These are phyloP conservation scores for Camelina laxa DNA, from an alignment of 345 rosid genomes.

Conservation along the genomic window DNA sequence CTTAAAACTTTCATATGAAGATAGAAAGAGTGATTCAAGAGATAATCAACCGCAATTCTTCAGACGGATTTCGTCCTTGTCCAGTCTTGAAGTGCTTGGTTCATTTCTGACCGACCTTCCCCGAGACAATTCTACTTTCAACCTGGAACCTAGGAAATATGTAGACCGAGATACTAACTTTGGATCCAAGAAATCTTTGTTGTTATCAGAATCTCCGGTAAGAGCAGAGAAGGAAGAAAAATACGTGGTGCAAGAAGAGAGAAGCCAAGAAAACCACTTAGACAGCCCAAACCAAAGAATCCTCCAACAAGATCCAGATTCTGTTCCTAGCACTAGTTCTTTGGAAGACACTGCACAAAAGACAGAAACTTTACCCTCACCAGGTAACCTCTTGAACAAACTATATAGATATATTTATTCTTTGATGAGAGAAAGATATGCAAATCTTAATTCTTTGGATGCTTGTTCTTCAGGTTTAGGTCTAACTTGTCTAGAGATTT, in stretches of 20 bases:
- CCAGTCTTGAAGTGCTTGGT: slow-evolving; percentile 70
- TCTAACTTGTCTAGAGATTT: background rate
- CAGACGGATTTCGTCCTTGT: slow-evolving; percentile 75
- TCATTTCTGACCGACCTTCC: slow-evolving; percentile 57
- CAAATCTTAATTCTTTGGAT: background rate
- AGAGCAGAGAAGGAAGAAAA: slow-evolving; percentile 33
- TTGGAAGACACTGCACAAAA: slow-evolving; percentile 3
- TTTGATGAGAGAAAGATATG: background rate
- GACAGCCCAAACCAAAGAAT: slow-evolving; percentile 23
- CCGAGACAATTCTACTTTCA: slow-evolving; percentile 26
- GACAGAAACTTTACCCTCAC: slow-evolving; percentile 22
- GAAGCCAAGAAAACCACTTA: slow-evolving; percentile 19
- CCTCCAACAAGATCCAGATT: slow-evolving; percentile 39
- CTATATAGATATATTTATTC: background rate
- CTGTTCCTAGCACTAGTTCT: slow-evolving; percentile 33
- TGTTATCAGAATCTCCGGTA: slow-evolving; percentile 23
- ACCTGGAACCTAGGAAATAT: slow-evolving; percentile 11
- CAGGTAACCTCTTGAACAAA: slow-evolving; percentile 24
- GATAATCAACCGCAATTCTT: slow-evolving; percentile 50
- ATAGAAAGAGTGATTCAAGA: slow-evolving; percentile 40
- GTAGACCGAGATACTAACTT: slow-evolving; percentile 35
- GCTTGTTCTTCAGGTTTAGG: slow-evolving; percentile 31
- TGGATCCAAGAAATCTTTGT: slow-evolving; percentile 28
- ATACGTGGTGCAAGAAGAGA: slow-evolving; percentile 47
- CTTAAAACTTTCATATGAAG: slow-evolving; percentile 62